Base-by-base conservation (phyloP, 306 rosid species). In the Fragaria iinumae region DNA sequence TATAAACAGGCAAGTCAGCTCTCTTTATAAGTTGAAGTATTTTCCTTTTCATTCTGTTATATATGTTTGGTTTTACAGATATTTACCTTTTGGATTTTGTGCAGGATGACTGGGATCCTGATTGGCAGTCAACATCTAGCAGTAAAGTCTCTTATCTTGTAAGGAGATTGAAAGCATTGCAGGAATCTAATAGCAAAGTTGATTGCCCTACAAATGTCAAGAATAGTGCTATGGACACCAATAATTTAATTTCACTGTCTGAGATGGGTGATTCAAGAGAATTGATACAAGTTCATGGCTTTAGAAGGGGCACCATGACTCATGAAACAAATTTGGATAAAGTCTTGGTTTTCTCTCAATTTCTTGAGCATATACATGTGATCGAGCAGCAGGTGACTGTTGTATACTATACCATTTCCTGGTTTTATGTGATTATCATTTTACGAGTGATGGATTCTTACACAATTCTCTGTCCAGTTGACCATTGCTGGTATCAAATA, bases 31-130 rank as follows among this genome's bases (percentile, higher is more conserved):
- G 41, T 53, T 77, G 41, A 10, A 52, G 64, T 69, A 55, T 76
- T 64, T 23, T 59, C n/a, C n/a, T 36, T 49, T 66, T 57, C 16
- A 9, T 27, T 38, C 66, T 71, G 44, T 50, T 27, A 7, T 47
- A 47, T 44, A 13, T 17, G 66, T 56, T 67, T 38, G 57, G 45
- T 38, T 39, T 77, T 56, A 80, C 81, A 27, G 17, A 67, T 79
- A 69, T 43, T 17, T 81, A 68, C 52, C 32, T 32, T 77, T 62
- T 70, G 70, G 57, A 56, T 76, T 80, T 83, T 86, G 53, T 71
- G 70, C 92, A 95, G 98, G 97, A 95, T 86, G 73, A 87, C 79
- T 95, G 98, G 98, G 92, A 95, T 89, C 97, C 98, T 67, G 98
- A 95, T 88, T 95, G 98, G 98, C 96, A 95, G 74, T 92, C 97